phyloP scores from a whole-genome alignment of 352 stramenopile species.

The Saprolegnia parasitica region DNA sequence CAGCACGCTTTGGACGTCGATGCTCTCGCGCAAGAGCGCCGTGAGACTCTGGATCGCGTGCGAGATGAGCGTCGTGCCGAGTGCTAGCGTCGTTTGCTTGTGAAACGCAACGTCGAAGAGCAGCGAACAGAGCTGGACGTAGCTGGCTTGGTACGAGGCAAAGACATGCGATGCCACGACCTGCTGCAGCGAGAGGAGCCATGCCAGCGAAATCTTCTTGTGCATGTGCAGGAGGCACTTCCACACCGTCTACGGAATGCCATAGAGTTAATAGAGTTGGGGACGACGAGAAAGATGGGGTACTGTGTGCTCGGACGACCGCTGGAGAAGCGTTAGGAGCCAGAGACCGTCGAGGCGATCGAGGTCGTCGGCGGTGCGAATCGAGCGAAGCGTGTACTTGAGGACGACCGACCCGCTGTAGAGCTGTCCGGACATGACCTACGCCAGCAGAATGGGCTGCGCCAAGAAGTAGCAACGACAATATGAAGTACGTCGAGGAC shows the following conservation, averaged over 20 bases:
- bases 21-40: not conserved
- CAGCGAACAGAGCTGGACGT: constrained; percentile 20
- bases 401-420: not conserved
- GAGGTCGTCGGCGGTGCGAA: constrained; percentile 15
- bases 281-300: not conserved
- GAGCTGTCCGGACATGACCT: constrained; percentile 21
- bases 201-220: constrained; percentile 2
- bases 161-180: not conserved
- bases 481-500: constrained; percentile 21
- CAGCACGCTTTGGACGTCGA: constrained; percentile 12
- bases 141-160: not conserved
- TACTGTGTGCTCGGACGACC: constrained; percentile 12
- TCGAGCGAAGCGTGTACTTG: constrained; percentile 24
- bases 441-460: not conserved
- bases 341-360: constrained; percentile 21
- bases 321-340: constrained; percentile 14
- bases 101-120: constrained; percentile 16
- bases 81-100: not conserved
- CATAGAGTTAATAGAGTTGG: not conserved
- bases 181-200: not conserved
- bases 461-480: not conserved
- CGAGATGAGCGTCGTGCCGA: not conserved
- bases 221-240: not conserved
- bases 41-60: not conserved
- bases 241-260: constrained; percentile 5